Percentiles rank a stretch among this genome's conserved stretches.
Conservation (phyloP, 345 rosid genomes). For the Arabidopsis arenosa region DNA sequence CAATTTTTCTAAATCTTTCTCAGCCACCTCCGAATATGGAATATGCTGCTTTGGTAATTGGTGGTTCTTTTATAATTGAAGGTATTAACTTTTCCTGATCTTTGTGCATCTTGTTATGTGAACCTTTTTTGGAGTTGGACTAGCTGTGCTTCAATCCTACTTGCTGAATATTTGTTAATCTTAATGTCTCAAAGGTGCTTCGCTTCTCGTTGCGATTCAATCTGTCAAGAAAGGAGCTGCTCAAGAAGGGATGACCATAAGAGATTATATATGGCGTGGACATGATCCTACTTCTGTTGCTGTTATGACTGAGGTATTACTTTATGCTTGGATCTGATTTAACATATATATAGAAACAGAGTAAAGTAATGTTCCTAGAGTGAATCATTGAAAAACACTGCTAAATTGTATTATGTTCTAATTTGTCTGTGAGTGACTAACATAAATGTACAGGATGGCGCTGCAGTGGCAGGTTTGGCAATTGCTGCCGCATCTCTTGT, state of each 20-base stretch:
- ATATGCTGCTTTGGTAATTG: constrained; percentile 91
- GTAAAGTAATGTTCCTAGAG: neutral
- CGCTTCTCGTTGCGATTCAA: constrained; percentile 93
- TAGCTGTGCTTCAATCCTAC: constrained; percentile 13
- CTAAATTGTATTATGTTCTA: neutral
- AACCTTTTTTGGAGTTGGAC: neutral
- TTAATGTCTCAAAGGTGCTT: constrained; percentile 66
- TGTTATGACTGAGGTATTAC: constrained; percentile 94
- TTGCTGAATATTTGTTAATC: constrained; percentile 2
- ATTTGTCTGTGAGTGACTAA: constrained; percentile 5
- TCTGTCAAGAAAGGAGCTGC: constrained; percentile 96
- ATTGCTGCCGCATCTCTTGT: constrained; percentile 90
- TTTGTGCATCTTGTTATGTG: constrained; percentile 10
- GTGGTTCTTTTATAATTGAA: constrained; percentile 93
- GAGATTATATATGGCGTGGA: constrained; percentile 96
- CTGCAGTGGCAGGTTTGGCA: constrained; percentile 93
- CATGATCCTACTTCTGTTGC: constrained; percentile 99
- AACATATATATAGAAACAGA: neutral
- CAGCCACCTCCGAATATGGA: constrained; percentile 87
- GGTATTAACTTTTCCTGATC: constrained; percentile 52
- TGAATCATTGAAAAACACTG: constrained; percentile 1
- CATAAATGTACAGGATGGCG: constrained; percentile 84
- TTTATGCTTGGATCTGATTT: constrained; percentile 1
- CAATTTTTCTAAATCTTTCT: constrained; percentile 38
- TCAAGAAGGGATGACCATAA: constrained; percentile 90